Evolutionary conservation across 352 stramenopile genomes (phyloP).

Genomic region (Paralagenidium karlingii): DNA sequence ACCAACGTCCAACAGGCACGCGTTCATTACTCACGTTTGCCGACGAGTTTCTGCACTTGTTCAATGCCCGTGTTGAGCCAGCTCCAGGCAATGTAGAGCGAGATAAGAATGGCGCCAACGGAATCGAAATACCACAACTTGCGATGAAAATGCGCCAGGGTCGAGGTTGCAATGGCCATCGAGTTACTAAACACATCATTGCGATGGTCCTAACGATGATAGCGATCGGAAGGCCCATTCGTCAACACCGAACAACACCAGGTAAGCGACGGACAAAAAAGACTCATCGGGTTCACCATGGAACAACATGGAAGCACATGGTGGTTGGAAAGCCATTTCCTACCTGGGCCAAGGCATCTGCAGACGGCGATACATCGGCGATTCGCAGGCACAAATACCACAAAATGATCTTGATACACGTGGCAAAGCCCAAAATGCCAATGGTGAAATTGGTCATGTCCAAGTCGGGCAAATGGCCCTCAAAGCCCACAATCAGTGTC

Average conservation of each 20-base stretch:
- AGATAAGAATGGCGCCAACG: conserved; percentile 91
- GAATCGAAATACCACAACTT: conserved; percentile 91
- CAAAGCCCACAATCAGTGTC: conserved; percentile 57
- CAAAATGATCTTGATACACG: conserved; percentile 69
- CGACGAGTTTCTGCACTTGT: conserved; percentile 87
- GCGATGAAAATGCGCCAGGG: conserved; percentile 41
- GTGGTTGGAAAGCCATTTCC: not conserved
- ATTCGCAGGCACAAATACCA: conserved; percentile 75
- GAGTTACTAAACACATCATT: conserved; percentile 95
- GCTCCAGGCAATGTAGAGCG: conserved; percentile 92
- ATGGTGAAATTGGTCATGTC: conserved; percentile 60
- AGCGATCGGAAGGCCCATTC: not conserved
- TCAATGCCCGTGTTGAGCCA: conserved; percentile 93
- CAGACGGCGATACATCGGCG: conserved; percentile 42
- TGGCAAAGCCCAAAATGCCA: conserved; percentile 47
- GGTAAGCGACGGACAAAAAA: not conserved
- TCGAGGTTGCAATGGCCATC: conserved; percentile 79
- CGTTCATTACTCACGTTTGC: conserved; percentile 67
- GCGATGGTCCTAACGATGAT: conserved; percentile 84
- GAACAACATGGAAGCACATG: not conserved
- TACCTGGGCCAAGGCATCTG: conserved; percentile 62
- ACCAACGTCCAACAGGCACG: not conserved
- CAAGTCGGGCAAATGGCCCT: conserved; percentile 46
- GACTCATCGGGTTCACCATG: not conserved
- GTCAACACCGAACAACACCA: not conserved